Evolutionary conservation across 768 basidiomycete genomes (phyloP).

Genomic region (Atractiella rhizophila): DNA sequence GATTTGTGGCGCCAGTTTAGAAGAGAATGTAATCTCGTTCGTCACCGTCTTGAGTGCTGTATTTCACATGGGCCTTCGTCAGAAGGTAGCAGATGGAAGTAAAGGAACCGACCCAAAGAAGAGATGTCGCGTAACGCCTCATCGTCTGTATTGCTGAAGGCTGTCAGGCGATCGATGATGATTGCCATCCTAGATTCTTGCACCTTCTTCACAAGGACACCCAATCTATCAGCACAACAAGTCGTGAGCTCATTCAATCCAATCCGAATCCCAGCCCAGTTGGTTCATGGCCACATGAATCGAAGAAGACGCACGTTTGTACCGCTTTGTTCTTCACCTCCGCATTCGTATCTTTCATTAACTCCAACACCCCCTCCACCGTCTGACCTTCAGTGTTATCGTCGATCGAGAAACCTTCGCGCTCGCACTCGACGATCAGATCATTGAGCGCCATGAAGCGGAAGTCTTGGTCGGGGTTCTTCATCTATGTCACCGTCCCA

Average conservation of each 20-base stretch:
- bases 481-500: slow-evolving; percentile 9
- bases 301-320: slow-evolving; percentile 42
- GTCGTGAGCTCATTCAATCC: neutral
- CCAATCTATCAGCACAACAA: slow-evolving; percentile 33
- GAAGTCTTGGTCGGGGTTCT: slow-evolving; percentile 14
- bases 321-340: slow-evolving; percentile 97
- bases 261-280: neutral
- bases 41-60: slow-evolving; percentile 85
- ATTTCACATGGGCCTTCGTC: neutral
- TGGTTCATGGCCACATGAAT: neutral
- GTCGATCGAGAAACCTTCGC: slow-evolving; percentile 59
- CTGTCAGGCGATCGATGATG: slow-evolving; percentile 70
- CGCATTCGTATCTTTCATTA: slow-evolving; percentile 82
- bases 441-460: slow-evolving; percentile 79
- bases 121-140: slow-evolving; percentile 88
- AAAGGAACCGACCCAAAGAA: slow-evolving; percentile 40
- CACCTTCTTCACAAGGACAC: slow-evolving; percentile 70
- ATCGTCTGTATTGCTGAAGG: slow-evolving; percentile 50
- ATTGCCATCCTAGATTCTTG: slow-evolving; percentile 54
- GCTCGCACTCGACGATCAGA: slow-evolving; percentile 57
- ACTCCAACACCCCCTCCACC: slow-evolving; percentile 51
- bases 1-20: slow-evolving; percentile 49
- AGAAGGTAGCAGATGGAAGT: neutral
- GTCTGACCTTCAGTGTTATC: slow-evolving; percentile 64
- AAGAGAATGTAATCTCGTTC: slow-evolving; percentile 57